Evolutionary conservation across 768 basidiomycete genomes (phyloP), one percentile per base, ranked within the genome.

Genomic region (Gelatoporia subvermispora): DNA sequence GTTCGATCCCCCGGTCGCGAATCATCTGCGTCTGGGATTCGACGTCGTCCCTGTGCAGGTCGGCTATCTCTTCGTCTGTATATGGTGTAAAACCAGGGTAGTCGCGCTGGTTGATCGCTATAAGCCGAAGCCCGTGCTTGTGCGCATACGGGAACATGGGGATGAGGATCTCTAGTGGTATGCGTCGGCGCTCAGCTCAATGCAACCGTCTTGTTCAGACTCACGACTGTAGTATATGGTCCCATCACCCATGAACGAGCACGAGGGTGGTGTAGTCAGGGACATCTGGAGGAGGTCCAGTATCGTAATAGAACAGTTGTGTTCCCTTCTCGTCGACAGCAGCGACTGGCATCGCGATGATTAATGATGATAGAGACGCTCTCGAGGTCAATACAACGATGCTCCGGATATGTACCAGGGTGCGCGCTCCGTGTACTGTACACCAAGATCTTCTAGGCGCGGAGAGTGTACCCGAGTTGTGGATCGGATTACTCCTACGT

Each of bases 271-370:
- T 43, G 44, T 59, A 61, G 18, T 41, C 35, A 1, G 47, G 7
- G 3, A 42, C 49, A 11, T 34, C 48, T 2, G 23, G 20, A 35
- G 52, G 54, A 3, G 51, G 20, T 9, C 60, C 60, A 3, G 45
- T 55, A 25, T 61, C 60, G 35, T 59, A 56, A 43, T 56, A 61
- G 47, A 47, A 51, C 20, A 61, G 44, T 7, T 55, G 47, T 8
- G 51, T 45, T 5, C 53, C 60, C 2, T 35, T 35, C 20, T 52
- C 47, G 50, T 53, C 42, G 1, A 61, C 51, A 13, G 55, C 49
- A 21, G 53, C 53, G 7, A 43, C 18, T 17, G 59, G 57, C 59
- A 60, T 60, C n/a, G n/a, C n/a, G n/a, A n/a, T n/a, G n/a, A n/a
- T n/a, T n/a, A n/a, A n/a, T n/a, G n/a, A n/a, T n/a, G n/a, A n/a